Base-by-base conservation (phyloP, 164 flowering plant species). In the Vitis vinifera region DNA sequence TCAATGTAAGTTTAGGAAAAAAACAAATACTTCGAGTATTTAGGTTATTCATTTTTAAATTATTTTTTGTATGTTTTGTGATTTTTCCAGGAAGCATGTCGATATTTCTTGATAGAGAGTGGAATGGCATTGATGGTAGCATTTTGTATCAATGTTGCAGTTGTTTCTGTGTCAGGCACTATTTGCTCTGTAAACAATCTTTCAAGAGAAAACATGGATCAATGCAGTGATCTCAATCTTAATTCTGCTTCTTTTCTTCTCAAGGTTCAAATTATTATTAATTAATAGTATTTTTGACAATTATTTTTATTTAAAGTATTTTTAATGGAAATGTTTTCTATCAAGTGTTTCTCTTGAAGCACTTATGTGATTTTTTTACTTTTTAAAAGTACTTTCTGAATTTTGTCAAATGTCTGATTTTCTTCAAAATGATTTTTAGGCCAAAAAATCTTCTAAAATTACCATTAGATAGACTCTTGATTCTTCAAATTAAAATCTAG, bases 211-310 rank as follows among this genome's bases (percentile, higher is more conserved):
- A 65, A 69, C 2, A 8, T 65, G 0, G 67, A 85, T 2, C 63
- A 59, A 9, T 94, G 98, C 76, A 67, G 60, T 14, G 83, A 91
- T 71, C 75, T 94, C 23, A 86, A 83, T 2, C 95, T 94, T 30
- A 78, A 86, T 65, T 82, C 88, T 2, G 98, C 98, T 30, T 85
- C 97, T 27, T 89, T 92, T 75, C 90, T 94, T 17, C 91, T 93
- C 53, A 62, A 89, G 94, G 98, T 92, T n/a, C 49, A 57, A 10
- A 58, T 37, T 23, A 11, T 51, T 8, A 27, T 11, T 48, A 7
- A 6, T 16, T 17, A 62, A 31, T 64, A 19, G 4, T 48, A 17
- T 31, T 12, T 31, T 51, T 72, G 51, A 59, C 2, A 57, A 57
- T 57, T 57, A 57, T 57, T 23, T 23, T 23, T 23, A 23, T 23